phyloP scores from a whole-genome alignment of 73 alveolate species.

The Blepharisma stoltei region DNA sequence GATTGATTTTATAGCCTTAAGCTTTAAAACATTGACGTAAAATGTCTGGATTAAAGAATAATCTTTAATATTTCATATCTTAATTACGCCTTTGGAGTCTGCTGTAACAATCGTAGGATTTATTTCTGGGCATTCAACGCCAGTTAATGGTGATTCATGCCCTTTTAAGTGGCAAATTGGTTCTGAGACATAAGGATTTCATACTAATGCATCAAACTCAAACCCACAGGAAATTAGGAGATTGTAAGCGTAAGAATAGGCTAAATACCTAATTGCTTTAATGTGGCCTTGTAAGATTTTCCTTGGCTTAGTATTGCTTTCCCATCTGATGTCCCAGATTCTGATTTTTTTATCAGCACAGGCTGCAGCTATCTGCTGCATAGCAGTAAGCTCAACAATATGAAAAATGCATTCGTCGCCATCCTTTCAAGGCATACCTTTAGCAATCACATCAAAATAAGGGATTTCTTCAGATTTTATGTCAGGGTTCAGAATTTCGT shows the following conservation, averaged over 20 bases:
- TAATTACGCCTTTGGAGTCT: conserved; percentile 69
- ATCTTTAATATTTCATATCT: conserved; percentile 70
- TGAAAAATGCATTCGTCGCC: conserved; percentile 47
- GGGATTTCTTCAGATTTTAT: conserved; percentile 48
- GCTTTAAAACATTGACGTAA: conserved; percentile 59
- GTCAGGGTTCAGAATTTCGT: conserved; percentile 46
- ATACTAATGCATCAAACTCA: conserved; percentile 70
- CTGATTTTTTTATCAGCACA: conserved; percentile 54
- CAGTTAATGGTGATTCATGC: conserved; percentile 67
- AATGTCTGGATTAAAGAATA: conserved; percentile 65
- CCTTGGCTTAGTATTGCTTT: conserved; percentile 41
- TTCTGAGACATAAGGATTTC: conserved; percentile 67
- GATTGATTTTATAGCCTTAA: conserved; percentile 52
- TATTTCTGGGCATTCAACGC: conserved; percentile 68
- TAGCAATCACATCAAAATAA: conserved; percentile 49
- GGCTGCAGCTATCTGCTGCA: conserved; percentile 68
- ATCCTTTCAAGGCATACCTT: conserved; percentile 68
- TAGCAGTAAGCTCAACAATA: conserved; percentile 58
- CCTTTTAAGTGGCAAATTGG: conserved; percentile 64
- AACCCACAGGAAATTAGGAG: conserved; percentile 35
- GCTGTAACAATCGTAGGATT: conserved; percentile 63
- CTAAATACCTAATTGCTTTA: conserved; percentile 74
- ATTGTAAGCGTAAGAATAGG: conserved; percentile 61
- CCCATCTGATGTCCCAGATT: conserved; percentile 62
- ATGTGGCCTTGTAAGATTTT: conserved; percentile 57